A percentile compares a stretch with the other conserved stretches of the same genome.
phyloP scores from a whole-genome alignment of 1,284 basidiomycete species.

The Heterobasidion occidentale region DNA sequence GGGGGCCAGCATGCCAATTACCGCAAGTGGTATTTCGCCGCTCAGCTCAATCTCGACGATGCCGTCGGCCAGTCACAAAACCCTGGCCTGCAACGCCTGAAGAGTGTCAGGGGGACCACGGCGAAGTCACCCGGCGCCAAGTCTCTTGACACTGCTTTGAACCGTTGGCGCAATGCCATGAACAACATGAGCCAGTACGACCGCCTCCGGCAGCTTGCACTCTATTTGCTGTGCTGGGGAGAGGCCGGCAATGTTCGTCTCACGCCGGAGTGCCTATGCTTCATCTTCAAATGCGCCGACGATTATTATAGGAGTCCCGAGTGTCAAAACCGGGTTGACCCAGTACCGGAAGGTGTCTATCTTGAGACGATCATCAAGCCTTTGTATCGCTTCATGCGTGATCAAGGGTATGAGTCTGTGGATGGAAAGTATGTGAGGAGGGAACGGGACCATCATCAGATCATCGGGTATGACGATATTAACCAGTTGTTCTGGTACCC shows the following conservation, averaged over 20 bases:
- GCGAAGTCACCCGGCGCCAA: constrained; percentile 62
- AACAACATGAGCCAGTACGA: constrained; percentile 99
- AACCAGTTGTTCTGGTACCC: constrained; percentile 99
- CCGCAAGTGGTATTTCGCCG: constrained; percentile 99
- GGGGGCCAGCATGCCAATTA: constrained; percentile 97
- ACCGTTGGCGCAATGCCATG: constrained; percentile 98
- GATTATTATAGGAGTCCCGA: constrained; percentile 99
- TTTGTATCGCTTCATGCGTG: constrained; percentile 92
- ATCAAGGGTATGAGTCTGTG: constrained; percentile 94
- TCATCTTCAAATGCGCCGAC: constrained; percentile 99
- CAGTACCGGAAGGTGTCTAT: constrained; percentile 93
- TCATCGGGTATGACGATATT: constrained; percentile 99
- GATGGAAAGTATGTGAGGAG: constrained; percentile 94
- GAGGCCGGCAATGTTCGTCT: constrained; percentile 98
- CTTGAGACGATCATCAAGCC: constrained; percentile 91
- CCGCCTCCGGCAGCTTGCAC: constrained; percentile 90
- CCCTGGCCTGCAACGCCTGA: constrained; percentile 84
- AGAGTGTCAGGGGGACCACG: constrained; percentile 66
- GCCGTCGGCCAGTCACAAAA: constrained; percentile 95
- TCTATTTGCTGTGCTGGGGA: constrained; percentile 97
- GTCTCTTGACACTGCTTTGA: constrained; percentile 87
- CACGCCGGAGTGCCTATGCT: constrained; percentile 95
- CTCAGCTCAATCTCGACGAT: constrained; percentile 97
- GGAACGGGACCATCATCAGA: constrained; percentile 92
- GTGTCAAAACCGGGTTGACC: constrained; percentile 92